Percentiles rank a stretch among this genome's conserved stretches.
Evolutionary conservation across 805 yeast genomes (phyloP).

Genomic region (Candida methanosorbosa): DNA sequence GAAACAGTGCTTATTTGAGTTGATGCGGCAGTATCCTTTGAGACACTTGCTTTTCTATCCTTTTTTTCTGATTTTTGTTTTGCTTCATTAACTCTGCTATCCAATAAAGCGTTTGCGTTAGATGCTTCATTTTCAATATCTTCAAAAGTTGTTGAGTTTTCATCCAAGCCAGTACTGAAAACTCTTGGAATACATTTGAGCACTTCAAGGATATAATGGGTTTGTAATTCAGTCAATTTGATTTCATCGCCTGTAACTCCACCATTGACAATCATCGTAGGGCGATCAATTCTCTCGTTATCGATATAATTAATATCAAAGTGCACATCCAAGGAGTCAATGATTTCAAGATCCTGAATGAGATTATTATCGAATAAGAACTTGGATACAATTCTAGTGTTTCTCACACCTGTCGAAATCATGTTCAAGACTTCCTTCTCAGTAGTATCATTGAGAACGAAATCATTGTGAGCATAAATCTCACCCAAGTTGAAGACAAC

Average conservation of each 20-base stretch:
- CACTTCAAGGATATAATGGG: constrained; percentile 47
- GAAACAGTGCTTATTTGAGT: neutral
- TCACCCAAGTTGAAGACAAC: constrained; percentile 78
- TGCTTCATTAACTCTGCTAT: constrained; percentile 3
- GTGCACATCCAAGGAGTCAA: constrained; percentile 53
- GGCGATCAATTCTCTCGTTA: constrained; percentile 25
- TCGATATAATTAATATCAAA: constrained; percentile 53
- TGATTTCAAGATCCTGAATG: constrained; percentile 51
- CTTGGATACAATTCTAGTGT: constrained; percentile 58
- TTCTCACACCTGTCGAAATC: constrained; percentile 61
- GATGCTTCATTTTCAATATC: constrained; percentile 59
- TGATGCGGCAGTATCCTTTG: neutral
- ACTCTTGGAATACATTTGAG: constrained; percentile 47
- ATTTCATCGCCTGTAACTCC: constrained; percentile 54
- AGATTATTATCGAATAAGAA: constrained; percentile 38
- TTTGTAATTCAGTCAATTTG: constrained; percentile 65
- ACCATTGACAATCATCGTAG: constrained; percentile 47
- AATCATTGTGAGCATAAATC: constrained; percentile 58
- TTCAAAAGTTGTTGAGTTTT: constrained; percentile 32
- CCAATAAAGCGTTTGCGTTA: constrained; percentile 47
- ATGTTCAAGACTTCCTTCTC: constrained; percentile 31
- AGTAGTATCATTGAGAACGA: constrained; percentile 23
- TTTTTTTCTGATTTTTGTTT: constrained; percentile 1
- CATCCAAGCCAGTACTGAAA: constrained; percentile 33
- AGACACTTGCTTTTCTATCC: neutral